phyloP scores from a whole-genome alignment of 2,329 filamentous ascomycete species.

The Colletotrichum sansevieriae region DNA sequence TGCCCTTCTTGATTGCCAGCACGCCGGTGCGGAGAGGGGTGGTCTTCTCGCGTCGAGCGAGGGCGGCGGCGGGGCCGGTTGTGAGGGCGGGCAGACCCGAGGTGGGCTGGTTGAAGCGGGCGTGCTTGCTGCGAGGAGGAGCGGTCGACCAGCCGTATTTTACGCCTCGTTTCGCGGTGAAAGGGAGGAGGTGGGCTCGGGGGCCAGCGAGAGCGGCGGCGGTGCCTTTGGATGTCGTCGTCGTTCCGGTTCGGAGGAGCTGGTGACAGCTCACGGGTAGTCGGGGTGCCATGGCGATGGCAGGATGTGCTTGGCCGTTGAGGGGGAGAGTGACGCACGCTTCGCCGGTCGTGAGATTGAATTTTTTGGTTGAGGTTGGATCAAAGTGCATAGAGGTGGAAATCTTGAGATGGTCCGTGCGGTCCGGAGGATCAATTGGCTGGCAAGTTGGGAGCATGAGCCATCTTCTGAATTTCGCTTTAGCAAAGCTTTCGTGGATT shows the following conservation, averaged over 20 bases:
- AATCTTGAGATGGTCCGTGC: conserved; percentile 39
- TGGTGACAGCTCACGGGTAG: conserved; percentile 41
- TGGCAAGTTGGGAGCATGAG: conserved; percentile 1
- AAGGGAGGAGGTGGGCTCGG: conserved; percentile 59
- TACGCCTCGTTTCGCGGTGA: conserved; percentile 62
- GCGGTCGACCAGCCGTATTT: conserved; percentile 73
- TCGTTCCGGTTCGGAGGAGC: conserved; percentile 33
- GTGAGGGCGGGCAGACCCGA: conserved; percentile 69
- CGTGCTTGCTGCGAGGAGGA: conserved; percentile 63
- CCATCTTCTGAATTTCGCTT: conserved; percentile 2
- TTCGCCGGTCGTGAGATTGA: conserved; percentile 29
- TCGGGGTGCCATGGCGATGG: conserved; percentile 41
- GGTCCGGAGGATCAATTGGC: neutral
- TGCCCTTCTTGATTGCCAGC: conserved; percentile 92
- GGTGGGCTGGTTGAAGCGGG: conserved; percentile 71
- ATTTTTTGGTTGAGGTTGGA: conserved; percentile 42
- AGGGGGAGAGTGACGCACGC: conserved; percentile 9
- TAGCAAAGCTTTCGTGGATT: neutral
- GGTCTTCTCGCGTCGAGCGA: conserved; percentile 69
- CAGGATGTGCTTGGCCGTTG: conserved; percentile 4
- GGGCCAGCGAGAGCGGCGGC: conserved; percentile 29
- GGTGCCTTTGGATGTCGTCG: conserved; percentile 29
- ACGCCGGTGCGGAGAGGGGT: conserved; percentile 81
- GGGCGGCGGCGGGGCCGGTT: conserved; percentile 71
- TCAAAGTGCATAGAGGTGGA: conserved; percentile 31